Evolutionary conservation across 345 rosid species (phyloP).

Genomic region (Eucalyptus urophylla): DNA sequence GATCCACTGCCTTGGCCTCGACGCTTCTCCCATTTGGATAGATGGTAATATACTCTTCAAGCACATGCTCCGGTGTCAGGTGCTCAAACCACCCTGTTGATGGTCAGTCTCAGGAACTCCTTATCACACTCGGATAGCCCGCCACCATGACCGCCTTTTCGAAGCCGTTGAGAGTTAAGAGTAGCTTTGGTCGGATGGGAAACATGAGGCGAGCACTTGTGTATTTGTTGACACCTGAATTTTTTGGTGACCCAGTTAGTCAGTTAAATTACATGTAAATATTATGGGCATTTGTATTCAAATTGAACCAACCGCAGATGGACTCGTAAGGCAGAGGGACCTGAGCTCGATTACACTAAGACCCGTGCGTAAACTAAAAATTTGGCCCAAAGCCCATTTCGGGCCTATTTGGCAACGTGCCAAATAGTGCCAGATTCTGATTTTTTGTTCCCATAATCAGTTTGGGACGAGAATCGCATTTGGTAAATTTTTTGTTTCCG

Average conservation of each 20-base stretch:
- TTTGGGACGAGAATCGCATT: too few relatives aligned
- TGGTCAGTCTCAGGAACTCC: neutral
- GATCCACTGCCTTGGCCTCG: neutral
- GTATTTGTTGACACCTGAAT: neutral
- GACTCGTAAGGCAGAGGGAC: neutral
- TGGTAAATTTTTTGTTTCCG: too few relatives aligned
- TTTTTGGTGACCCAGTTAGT: too few relatives aligned
- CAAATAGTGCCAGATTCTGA: too few relatives aligned
- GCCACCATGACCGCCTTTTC: neutral
- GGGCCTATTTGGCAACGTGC: too few relatives aligned
- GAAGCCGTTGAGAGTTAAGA: neutral
- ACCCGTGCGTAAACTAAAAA: too few relatives aligned
- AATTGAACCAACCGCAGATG: too few relatives aligned
- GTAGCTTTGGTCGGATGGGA: neutral
- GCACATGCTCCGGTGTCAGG: neutral
- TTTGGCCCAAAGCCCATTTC: too few relatives aligned
- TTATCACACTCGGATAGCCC: accelerated
- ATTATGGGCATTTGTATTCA: neutral
- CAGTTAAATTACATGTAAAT: too few relatives aligned
- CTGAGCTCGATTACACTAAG: neutral
- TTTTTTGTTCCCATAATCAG: too few relatives aligned
- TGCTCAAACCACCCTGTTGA: neutral
- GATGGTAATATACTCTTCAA: neutral
- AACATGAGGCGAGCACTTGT: neutral
- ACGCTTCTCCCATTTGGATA: neutral